Evolutionary conservation across 768 basidiomycete genomes (phyloP), one percentile per base, ranked within the genome.

Genomic region (Neoboletus magnificus): DNA sequence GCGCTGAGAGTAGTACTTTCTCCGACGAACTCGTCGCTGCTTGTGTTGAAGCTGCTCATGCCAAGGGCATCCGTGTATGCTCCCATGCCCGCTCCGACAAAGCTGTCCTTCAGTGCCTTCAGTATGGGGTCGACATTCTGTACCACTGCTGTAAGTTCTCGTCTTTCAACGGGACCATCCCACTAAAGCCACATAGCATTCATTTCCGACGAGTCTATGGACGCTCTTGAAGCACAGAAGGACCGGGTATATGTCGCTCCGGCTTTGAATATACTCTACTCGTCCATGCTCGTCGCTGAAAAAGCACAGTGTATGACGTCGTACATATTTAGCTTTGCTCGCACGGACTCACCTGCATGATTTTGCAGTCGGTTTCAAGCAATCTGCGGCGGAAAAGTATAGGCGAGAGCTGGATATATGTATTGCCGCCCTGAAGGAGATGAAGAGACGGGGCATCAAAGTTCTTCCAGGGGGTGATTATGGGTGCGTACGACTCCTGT

Each of bases 401-500:
- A 62, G 54, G 30, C 62, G 73, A 12, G 74, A 75, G 33, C 50
- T 74, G 6, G 73, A 70, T 23, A 66, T 73, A 23, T 67, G 66
- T 16, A 57, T 73, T 11, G 66, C 69, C 12, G 73, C 64, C 7
- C 39, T 73, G 48, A 72, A 73, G 47, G 73, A 73, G 54, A 74
- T 74, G 73, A 67, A 67, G 52, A 66, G 23, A 25, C 68, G 73
- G 0, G 73, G 72, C 1, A 70, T 74, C 41, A 74, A 69, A 53
- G 30, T 74, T 25, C 68, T 74, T 43, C 73, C 73, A 1, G 73
- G 73, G 0, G 74, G 73, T 23, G 73, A 74, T 51, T 74, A 74
- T 40, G 73, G 73, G 71, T 71, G 18, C 18, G 47, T 18, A 59
- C 57, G 4, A 5, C 27, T 44, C 33, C 9, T 9, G n/a, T 5